A percentile compares a stretch with the other conserved stretches of the same genome.
Evolutionary conservation across 78 protist species (phyloP).

Genomic region (Protostelium mycophagum): DNA sequence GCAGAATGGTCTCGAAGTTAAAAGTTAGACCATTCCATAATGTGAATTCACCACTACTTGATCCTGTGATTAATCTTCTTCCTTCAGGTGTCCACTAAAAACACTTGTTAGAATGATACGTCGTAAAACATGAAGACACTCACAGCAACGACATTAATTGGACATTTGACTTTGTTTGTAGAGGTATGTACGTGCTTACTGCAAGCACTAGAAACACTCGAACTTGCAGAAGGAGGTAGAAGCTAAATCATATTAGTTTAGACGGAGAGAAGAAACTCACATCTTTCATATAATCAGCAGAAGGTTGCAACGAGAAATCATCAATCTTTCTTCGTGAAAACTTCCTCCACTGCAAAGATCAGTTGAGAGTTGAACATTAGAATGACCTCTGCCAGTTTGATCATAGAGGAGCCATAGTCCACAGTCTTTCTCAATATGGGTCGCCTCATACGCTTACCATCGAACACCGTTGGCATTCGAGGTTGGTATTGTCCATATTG

Average conservation of each 20-base stretch:
- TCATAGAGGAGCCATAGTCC: constrained; percentile 59
- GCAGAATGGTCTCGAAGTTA: constrained; percentile 87
- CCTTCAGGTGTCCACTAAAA: constrained; percentile 85
- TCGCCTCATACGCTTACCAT: constrained; percentile 79
- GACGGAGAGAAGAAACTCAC: constrained; percentile 17
- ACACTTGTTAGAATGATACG: background rate
- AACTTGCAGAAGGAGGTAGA: constrained; percentile 52
- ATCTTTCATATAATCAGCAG: constrained; percentile 36
- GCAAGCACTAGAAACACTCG: constrained; percentile 50
- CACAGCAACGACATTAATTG: constrained; percentile 62
- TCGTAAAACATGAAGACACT: background rate
- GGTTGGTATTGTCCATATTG: background rate
- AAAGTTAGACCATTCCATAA: constrained; percentile 90
- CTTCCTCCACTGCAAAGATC: constrained; percentile 15
- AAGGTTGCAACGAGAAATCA: constrained; percentile 32
- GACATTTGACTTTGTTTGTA: constrained; percentile 67
- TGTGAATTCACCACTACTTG: constrained; percentile 84
- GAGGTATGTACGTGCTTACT: constrained; percentile 70
- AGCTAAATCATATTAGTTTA: constrained; percentile 24
- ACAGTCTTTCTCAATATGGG: constrained; percentile 70
- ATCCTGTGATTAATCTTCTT: constrained; percentile 79
- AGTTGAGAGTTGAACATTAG: background rate
- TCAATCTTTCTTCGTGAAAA: constrained; percentile 51
- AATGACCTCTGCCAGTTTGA: constrained; percentile 15
- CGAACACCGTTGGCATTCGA: constrained; percentile 43